Percentiles rank a stretch among this genome's conserved stretches.
Evolutionary conservation across 345 rosid species (phyloP).

Genomic region (Linum lewisii): DNA sequence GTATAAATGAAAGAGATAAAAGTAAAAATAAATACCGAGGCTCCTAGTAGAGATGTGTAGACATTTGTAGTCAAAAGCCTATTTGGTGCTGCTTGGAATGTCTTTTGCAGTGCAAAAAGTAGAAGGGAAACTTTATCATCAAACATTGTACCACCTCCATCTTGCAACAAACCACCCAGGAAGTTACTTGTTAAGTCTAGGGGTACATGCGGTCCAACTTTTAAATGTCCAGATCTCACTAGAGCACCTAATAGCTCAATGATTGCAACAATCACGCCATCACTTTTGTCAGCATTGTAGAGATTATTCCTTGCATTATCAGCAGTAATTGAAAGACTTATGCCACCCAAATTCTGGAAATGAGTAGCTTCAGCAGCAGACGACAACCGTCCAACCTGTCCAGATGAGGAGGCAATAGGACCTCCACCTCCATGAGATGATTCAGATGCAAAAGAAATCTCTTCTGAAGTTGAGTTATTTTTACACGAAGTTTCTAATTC

Average conservation of each 20-base stretch:
- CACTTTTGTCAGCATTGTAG: slow-evolving; percentile 74
- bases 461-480: slow-evolving; percentile 28
- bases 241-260: slow-evolving; percentile 86
- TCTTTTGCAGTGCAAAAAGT: slow-evolving; percentile 84
- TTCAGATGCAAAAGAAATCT: slow-evolving; percentile 26
- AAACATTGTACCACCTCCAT: slow-evolving; percentile 80
- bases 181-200: slow-evolving; percentile 56
- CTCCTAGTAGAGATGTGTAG: slow-evolving; percentile 83
- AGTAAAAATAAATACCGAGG: slow-evolving; percentile 52
- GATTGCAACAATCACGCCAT: slow-evolving; percentile 86
- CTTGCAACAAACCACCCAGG: slow-evolving; percentile 52
- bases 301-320: slow-evolving; percentile 93
- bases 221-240: slow-evolving; percentile 67
- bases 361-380: slow-evolving; percentile 53
- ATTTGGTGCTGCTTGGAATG: slow-evolving; percentile 87
- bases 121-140: slow-evolving; percentile 90
- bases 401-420: slow-evolving; percentile 29
- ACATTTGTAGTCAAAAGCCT: slow-evolving; percentile 83
- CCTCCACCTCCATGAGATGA: slow-evolving; percentile 24
- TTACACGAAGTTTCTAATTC: slow-evolving; percentile 27
- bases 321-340: slow-evolving; percentile 85
- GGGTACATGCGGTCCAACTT: slow-evolving; percentile 40
- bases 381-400: slow-evolving; percentile 41
- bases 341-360: slow-evolving; percentile 75
- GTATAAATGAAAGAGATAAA: not conserved